A percentile compares a stretch with the other conserved stretches of the same genome.
phyloP scores from a whole-genome alignment of 106 monocot genomes.

The Dactylorhiza incarnata region DNA sequence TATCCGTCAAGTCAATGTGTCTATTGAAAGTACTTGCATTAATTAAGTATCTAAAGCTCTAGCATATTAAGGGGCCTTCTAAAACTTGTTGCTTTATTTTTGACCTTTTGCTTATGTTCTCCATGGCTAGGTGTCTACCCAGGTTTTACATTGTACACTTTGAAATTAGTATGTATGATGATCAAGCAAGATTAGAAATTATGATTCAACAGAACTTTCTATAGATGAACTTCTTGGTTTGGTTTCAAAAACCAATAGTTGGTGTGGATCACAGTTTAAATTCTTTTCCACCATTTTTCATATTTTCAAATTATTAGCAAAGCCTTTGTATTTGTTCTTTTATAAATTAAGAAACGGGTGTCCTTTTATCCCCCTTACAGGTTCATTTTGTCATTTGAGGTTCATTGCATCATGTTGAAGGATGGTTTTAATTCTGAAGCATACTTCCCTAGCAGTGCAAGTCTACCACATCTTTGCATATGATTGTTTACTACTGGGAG shows the following conservation, averaged over 20 bases:
- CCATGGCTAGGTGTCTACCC: background rate
- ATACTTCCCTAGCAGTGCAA: background rate
- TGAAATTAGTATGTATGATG: background rate
- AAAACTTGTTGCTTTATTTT: background rate
- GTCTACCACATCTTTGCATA: background rate
- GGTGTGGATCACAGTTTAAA: background rate
- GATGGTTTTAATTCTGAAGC: background rate
- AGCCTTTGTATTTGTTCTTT: background rate
- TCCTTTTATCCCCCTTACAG: background rate
- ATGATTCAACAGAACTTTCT: background rate
- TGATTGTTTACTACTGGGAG: background rate
- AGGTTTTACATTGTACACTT: background rate
- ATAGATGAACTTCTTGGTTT: background rate
- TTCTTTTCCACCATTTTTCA: background rate
- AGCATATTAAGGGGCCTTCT: background rate
- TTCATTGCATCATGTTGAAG: background rate
- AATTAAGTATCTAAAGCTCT: background rate
- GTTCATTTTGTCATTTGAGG: background rate
- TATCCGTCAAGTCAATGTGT: background rate
- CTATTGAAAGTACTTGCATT: background rate
- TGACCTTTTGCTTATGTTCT: background rate
- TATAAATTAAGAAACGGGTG: background rate
- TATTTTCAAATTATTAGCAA: background rate
- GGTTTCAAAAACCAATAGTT: background rate
- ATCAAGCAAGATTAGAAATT: background rate